Percentiles rank a stretch among this genome's conserved stretches.
phyloP scores from a whole-genome alignment of 192 early-diverging fungal genomes.

The Chytriomyces sp. region DNA sequence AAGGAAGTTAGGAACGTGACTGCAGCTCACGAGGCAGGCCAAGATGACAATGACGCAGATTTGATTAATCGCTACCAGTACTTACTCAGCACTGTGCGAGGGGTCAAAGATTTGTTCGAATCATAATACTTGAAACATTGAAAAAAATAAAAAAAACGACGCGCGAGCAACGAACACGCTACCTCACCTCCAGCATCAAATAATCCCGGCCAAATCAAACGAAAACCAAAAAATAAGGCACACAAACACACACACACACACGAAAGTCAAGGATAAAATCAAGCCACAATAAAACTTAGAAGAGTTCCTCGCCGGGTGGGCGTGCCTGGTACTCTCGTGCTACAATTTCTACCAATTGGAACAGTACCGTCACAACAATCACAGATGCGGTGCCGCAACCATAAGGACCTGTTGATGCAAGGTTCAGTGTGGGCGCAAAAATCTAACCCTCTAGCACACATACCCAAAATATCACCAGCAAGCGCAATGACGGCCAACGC shows the following conservation, averaged over 20 bases:
- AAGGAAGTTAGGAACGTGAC: no score
- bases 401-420: conserved; percentile 63
- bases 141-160: background rate
- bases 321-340: conserved; percentile 72
- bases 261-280: background rate
- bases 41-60: background rate
- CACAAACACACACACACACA: conserved; percentile 5
- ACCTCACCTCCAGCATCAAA: no score
- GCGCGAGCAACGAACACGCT: no score
- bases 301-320: conserved; percentile 1
- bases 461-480: conserved; percentile 82
- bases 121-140: background rate
- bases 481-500: conserved; percentile 82
- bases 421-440: background rate
- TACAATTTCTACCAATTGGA: conserved; percentile 91
- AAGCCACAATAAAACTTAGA: background rate
- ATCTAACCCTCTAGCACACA: background rate
- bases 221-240: conserved; percentile 13
- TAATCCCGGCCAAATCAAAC: no score
- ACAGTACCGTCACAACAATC: conserved; percentile 87
- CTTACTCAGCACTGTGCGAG: conserved; percentile 2
- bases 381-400: conserved; percentile 92
- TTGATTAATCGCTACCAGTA: background rate
- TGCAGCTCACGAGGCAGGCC: background rate
- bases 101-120: conserved; percentile 8